These are phyloP conservation scores for Adenanthera pavonina DNA, from an alignment of 306 rosid species.

Conservation along the genomic window DNA sequence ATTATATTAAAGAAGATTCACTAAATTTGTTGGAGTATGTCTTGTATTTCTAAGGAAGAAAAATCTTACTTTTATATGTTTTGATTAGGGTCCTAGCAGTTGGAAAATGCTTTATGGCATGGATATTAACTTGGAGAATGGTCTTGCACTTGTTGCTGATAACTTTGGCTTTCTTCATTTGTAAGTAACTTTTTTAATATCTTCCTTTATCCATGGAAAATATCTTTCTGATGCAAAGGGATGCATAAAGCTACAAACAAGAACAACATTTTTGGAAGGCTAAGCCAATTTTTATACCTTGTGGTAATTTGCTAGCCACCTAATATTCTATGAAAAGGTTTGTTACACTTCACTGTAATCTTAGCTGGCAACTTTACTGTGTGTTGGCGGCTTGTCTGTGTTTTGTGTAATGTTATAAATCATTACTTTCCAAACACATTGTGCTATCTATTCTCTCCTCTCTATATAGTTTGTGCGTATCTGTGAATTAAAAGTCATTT, in stretches of 20 bases:
- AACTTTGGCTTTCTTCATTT: constrained; percentile 78
- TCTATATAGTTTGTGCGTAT: neutral
- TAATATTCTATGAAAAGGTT: neutral
- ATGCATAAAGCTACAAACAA: neutral
- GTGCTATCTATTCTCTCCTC: neutral
- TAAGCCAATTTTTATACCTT: neutral
- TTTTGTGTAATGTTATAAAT: neutral
- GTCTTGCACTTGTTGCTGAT: constrained; percentile 81
- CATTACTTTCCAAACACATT: neutral
- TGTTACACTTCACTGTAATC: neutral
- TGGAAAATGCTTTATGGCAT: constrained; percentile 97
- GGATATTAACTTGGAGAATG: constrained; percentile 85
- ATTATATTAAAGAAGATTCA: constrained; percentile 1
- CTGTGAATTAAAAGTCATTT: constrained; percentile 3
- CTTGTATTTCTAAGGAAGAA: constrained; percentile 16
- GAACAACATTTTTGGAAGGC: neutral
- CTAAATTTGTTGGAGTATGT: neutral
- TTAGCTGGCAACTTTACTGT: neutral
- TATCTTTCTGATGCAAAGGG: neutral
- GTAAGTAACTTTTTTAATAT: constrained; percentile 53
- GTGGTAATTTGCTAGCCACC: neutral
- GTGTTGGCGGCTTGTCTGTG: neutral
- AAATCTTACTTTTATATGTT: constrained; percentile 24
- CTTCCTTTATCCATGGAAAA: neutral
- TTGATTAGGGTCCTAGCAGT: constrained; percentile 67